Base-by-base conservation (phyloP, 2,329 filamentous ascomycete genomes). In the Colletotrichum sp. region DNA sequence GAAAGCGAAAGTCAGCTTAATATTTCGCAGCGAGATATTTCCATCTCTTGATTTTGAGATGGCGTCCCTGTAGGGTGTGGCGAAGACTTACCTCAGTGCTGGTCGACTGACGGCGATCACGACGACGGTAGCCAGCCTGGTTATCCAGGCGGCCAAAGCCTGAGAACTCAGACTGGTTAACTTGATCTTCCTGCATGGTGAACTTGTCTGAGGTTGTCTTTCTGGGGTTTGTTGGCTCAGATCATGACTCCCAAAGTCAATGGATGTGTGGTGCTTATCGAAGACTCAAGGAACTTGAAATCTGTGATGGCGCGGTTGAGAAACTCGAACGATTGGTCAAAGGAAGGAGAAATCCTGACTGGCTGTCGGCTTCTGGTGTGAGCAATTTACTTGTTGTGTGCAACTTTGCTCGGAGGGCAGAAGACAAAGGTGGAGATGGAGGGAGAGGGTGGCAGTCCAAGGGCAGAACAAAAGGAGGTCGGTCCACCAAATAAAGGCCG, bases 321-420 rank as follows among this genome's bases (percentile, higher is more conserved):
- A 13, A 52, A 21, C 44, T 21, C 12, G 0, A 52, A 52, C 0
- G 1, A 52, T 0, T 24, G 12, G 44, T 5, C n/a, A 52, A 49
- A 21, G n/a, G 10, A 52, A 21, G 9, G 44, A 21, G 3, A 2
- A 2, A 4, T 21, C 8, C 6, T 52, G n/a, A 21, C 6, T 52
- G 2, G 8, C 10, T 0, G 12, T 52, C 1, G 5, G 10, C 44
- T 52, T 21, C 6, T 52, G n/a, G 12, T 52, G n/a, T 0, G n/a
- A 52, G 44, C 2, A 52, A 12, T 21, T 21, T 52, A n/a, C 39
- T 52, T 21, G n/a, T 5, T 52, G 44, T 24, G 44, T 52, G n/a
- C 44, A n/a, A 49, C 39, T 49, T 49, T 6, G 2, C 44, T 52
- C 44, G 1, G 44, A 21, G 44, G 44, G n/a, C 44, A 24, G 44